These are phyloP conservation scores for Prunus dulcis DNA, from an alignment of 306 rosid genomes.

Conservation along the genomic window DNA sequence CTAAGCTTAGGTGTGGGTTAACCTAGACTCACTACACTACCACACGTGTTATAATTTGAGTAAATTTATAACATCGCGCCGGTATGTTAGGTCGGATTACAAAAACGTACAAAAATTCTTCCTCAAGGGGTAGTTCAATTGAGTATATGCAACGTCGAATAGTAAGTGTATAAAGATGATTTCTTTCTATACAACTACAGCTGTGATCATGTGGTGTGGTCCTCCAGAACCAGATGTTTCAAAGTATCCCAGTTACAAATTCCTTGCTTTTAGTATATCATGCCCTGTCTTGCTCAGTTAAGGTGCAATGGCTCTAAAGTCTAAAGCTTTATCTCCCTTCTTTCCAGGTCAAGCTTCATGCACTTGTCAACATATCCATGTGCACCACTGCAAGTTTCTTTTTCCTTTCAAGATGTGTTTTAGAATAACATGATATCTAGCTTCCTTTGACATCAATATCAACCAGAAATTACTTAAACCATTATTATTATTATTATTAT, in stretches of 20 bases:
- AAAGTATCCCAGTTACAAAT: background rate
- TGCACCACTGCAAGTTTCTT: background rate
- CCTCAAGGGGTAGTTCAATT: background rate
- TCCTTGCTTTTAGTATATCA: constrained; percentile 10
- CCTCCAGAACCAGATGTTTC: constrained; percentile 2
- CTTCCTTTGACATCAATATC: background rate
- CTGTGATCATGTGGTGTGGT: constrained; percentile 15
- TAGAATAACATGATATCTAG: background rate
- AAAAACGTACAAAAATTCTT: too few relatives aligned
- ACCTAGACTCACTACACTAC: too few relatives aligned
- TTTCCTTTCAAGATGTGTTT: background rate
- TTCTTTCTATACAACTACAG: background rate
- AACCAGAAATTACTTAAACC: background rate
- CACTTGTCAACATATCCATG: constrained; percentile 30
- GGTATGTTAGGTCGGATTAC: too few relatives aligned
- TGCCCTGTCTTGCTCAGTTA: constrained; percentile 12
- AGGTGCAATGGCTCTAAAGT: constrained; percentile 16
- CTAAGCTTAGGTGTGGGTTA: too few relatives aligned
- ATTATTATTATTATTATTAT: too few relatives aligned
- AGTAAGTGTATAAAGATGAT: constrained; percentile 8
- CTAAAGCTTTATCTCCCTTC: constrained; percentile 5
- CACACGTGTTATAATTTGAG: too few relatives aligned
- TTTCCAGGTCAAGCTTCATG: constrained; percentile 28
- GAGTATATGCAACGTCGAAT: background rate
- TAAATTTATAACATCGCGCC: too few relatives aligned